Base-by-base conservation (phyloP, 345 rosid genomes). In the Lumnitzera littorea region DNA sequence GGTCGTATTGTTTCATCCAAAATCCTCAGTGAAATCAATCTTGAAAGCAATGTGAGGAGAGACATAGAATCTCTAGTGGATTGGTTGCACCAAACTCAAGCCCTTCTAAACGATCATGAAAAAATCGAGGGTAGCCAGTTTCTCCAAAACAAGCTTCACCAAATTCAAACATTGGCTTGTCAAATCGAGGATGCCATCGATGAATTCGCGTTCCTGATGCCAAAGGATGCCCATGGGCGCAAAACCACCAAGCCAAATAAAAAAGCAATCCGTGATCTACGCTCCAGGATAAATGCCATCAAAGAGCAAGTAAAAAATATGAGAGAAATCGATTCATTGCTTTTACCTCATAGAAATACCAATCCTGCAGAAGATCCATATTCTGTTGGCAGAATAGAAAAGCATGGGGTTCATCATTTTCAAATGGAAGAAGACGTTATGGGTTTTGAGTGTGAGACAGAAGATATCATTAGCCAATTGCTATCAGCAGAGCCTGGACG, bases 141-240 rank as follows among this genome's bases (percentile, higher is more conserved):
- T 46, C 53, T 27, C 24, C 46, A 55, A 24, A 63, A 58, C 12
- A 54, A 65, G 74, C 64, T 69, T 53, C 49, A 50, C 66, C 77
- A 76, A 53, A 51, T 73, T 23, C 50, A 68, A 50, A 73, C 66
- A 12, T 51, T 70, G 0, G 78, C 70, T 0, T 57, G 54, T 20
- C 71, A 67, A 15, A 20, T 59, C 7, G 71, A 70, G 51, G 81
- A 77, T 56, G 60, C 55, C 53, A 14, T 77, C 0, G 72, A 67
- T 7, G 62, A 63, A 47, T 60, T 29, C 66, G 20, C 56, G 47
- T 46, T 63, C 8, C 48, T 15, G 0, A 5, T 50, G 12, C 41
- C 57, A 1, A 24, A 12, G 50, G 55, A 59, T 51, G 55, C 24
- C 3, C 72, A 56, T 46, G 11, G 20, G 0, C 53, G 16, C 48